Base-by-base conservation (phyloP, 352 stramenopile species). In the Aphanomyces invadans region DNA sequence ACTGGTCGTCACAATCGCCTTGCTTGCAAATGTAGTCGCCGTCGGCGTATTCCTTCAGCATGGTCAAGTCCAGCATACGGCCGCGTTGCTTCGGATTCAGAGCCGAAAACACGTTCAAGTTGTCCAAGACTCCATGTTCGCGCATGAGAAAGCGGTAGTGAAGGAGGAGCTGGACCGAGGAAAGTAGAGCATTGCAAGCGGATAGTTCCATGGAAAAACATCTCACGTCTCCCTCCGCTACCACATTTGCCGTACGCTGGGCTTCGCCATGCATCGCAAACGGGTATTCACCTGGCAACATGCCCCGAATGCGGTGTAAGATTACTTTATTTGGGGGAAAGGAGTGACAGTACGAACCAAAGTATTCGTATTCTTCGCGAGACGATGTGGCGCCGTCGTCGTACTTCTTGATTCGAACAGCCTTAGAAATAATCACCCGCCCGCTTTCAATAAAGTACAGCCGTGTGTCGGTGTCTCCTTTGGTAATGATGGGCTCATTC, bases 391-490 rank as follows among this genome's bases (percentile, higher is more conserved):
- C 77, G 25, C 83, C 75, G 65, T 89, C 76, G 70, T 67, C 0
- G 54, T 23, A 23, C 12, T 23, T 36, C 32, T 42, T 54, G 29
- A 23, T 31, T n/a, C 25, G 19, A 11, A 23, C 56, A 17, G 3
- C 39, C 46, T 29, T 69, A 66, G 10, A 77, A 65, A 90, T 81
- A 39, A 83, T 70, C 36, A 92, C 79, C 32, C 79, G 78, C 9
- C 83, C 83, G 62, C 85, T 75, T 39, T 90, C 80, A 45, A 92
- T 82, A 62, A 92, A 87, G 66, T 76, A 80, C 4, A 90, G 31
- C 21, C 84, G 79, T n/a, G 73, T 71, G 23, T 85, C 80, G 1
- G 56, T 10, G 10, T 89, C 73, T 15, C 80, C 83, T 65, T 92
- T 79, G 15, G 44, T 73, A 54, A 80, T 86, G 67, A 92, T 81